A percentile compares a stretch with the other conserved stretches of the same genome.
Conservation (phyloP, 768 basidiomycete species). For the Kwoniella sp. region DNA sequence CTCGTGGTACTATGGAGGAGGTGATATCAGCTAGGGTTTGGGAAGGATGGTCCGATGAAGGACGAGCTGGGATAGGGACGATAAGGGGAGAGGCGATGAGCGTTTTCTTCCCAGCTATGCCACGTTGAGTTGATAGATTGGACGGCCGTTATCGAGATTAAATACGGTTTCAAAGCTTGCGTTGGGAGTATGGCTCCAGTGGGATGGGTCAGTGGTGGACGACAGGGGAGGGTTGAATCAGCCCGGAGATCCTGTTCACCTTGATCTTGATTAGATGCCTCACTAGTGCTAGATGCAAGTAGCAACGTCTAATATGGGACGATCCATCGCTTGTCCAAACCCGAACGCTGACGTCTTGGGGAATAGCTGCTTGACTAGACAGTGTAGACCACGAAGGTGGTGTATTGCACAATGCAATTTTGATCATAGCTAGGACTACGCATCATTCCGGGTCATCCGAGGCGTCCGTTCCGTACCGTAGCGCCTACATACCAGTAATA, state of each 20-base stretch:
- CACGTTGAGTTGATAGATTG: background rate
- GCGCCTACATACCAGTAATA: no score
- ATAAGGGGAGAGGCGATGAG: constrained; percentile 1
- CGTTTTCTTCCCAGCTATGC: background rate
- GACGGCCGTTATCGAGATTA: background rate
- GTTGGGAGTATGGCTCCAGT: background rate
- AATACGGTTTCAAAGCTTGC: background rate
- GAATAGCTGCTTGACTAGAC: no score
- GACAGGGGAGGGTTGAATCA: constrained; percentile 15
- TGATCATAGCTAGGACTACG: no score
- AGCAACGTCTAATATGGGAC: no score
- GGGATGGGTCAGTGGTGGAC: background rate
- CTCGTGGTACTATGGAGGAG: background rate
- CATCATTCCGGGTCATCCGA: no score
- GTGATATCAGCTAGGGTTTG: background rate
- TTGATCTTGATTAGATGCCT: no score
- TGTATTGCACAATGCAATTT: no score
- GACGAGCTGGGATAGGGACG: background rate
- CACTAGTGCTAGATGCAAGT: no score
- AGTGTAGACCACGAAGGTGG: no score
- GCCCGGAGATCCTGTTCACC: constrained; percentile 18
- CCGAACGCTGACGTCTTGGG: no score
- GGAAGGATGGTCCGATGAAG: background rate
- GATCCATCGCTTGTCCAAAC: no score
- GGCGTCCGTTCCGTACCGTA: no score